These are phyloP conservation scores for Tubosaeta sp. DNA, from an alignment of 768 basidiomycete species.

Conservation along the genomic window DNA sequence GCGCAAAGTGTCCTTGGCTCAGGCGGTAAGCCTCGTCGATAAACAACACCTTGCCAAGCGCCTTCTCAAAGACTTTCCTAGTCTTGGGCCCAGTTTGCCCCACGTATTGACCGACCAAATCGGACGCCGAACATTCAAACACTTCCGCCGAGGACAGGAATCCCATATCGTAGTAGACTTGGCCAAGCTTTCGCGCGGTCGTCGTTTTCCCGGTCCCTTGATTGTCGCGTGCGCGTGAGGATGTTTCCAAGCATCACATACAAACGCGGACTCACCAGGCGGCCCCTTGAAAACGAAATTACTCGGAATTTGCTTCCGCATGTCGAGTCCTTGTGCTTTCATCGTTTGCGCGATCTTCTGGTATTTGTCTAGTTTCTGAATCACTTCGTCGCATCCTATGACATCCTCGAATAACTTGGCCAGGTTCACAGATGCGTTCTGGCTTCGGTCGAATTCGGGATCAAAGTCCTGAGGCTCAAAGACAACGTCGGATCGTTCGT, in stretches of 20 bases:
- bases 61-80: conserved; percentile 54
- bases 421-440: conserved; percentile 47
- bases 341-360: conserved; percentile 47
- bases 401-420: conserved; percentile 12
- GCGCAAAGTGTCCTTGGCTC: conserved; percentile 55
- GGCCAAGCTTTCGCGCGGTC: conserved; percentile 55
- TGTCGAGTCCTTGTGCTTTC: conserved; percentile 40
- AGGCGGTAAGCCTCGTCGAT: conserved; percentile 71
- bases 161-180: conserved; percentile 63
- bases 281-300: conserved; percentile 66
- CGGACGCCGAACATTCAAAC: conserved; percentile 64
- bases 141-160: conserved; percentile 49
- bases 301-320: conserved; percentile 51
- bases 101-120: conserved; percentile 65
- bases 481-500: conserved; percentile 19
- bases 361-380: conserved; percentile 45
- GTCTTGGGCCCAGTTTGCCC: conserved; percentile 73
- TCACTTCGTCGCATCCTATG: conserved; percentile 54
- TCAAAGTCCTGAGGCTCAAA: conserved; percentile 56
- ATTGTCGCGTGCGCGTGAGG: neutral
- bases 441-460: conserved; percentile 50
- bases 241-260: neutral
- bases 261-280: conserved; percentile 40
- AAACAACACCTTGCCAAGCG: conserved; percentile 64
- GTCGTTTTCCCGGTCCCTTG: conserved; percentile 64